Conservation (phyloP, 768 basidiomycete genomes). For the Candolleomyces aberdarensis region DNA sequence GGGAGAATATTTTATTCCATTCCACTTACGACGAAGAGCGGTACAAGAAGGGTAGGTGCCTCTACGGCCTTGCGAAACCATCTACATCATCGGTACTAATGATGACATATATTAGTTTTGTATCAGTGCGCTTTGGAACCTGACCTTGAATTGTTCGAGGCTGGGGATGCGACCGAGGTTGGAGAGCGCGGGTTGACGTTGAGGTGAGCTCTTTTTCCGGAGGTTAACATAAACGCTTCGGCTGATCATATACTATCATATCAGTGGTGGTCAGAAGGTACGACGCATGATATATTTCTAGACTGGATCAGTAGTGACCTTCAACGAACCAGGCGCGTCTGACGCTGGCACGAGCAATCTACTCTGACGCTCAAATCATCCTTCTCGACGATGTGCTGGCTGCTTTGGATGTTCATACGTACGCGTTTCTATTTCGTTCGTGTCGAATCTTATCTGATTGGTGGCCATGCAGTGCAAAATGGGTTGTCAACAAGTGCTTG, state of each 20-base stretch:
- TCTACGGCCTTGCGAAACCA: not conserved
- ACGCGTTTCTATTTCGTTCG: slow-evolving; percentile 8
- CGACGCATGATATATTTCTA: not conserved
- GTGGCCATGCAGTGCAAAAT: slow-evolving; percentile 63
- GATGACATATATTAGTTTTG: slow-evolving; percentile 38
- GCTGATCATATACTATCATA: not conserved
- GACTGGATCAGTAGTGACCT: not conserved
- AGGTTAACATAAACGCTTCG: not conserved
- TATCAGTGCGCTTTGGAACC: slow-evolving; percentile 72
- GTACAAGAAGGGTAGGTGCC: slow-evolving; percentile 53
- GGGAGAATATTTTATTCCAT: slow-evolving; percentile 84
- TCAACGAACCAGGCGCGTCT: slow-evolving; percentile 26
- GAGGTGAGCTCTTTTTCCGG: slow-evolving; percentile 15
- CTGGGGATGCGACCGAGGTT: slow-evolving; percentile 67
- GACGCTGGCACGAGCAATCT: slow-evolving; percentile 43
- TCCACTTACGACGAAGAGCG: slow-evolving; percentile 69
- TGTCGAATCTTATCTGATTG: not conserved
- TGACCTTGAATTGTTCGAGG: slow-evolving; percentile 67
- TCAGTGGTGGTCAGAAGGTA: slow-evolving; percentile 42
- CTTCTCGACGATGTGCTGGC: slow-evolving; percentile 73
- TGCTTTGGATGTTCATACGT: slow-evolving; percentile 48
- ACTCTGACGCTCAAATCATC: slow-evolving; percentile 54
- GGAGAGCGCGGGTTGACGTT: slow-evolving; percentile 68
- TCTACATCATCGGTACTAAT: not conserved
- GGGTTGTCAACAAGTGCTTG: slow-evolving; percentile 78